Conservation (phyloP, 257 asterid genomes). For the Penstemon eatonii region DNA sequence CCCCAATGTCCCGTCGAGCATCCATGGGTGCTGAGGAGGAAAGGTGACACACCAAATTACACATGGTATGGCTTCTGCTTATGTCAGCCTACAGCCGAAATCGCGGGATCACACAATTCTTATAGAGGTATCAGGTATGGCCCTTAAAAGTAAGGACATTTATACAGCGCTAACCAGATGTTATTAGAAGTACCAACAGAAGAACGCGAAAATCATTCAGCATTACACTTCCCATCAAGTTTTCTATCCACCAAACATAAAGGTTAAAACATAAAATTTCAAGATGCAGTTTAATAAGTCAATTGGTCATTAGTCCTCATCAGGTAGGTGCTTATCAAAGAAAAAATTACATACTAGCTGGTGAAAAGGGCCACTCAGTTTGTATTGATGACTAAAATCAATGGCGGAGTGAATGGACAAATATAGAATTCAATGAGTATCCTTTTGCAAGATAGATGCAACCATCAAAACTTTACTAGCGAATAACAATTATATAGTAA, state of each 20-base stretch:
- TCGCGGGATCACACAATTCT: not conserved
- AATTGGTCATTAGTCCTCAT: constrained; percentile 18
- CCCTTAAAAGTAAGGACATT: constrained; percentile 7
- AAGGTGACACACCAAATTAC: not conserved
- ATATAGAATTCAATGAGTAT: constrained; percentile 5
- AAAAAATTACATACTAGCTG: not conserved
- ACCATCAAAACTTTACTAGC: constrained; percentile 17
- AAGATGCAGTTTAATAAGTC: constrained; percentile 13
- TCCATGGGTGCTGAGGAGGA: not conserved
- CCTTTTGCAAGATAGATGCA: constrained; percentile 14
- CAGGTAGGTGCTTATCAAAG: constrained; percentile 2
- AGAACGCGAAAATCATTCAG: constrained; percentile 12
- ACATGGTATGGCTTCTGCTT: constrained; percentile 1
- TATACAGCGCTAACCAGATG: not conserved
- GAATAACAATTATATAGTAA: constrained; percentile 21
- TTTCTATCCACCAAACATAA: constrained; percentile 19
- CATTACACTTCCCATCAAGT: not conserved
- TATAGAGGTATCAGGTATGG: not conserved
- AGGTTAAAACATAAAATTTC: constrained; percentile 1
- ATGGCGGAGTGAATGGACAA: not conserved
- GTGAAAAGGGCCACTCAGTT: constrained; percentile 10
- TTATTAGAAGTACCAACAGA: not conserved
- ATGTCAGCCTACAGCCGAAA: constrained; percentile 1
- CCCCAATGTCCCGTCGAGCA: no score
- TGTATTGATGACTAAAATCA: not conserved